Percentiles rank a stretch among this genome's conserved stretches.
Evolutionary conservation across 129 eudicot species (phyloP).

Genomic region (Calendula officinalis): DNA sequence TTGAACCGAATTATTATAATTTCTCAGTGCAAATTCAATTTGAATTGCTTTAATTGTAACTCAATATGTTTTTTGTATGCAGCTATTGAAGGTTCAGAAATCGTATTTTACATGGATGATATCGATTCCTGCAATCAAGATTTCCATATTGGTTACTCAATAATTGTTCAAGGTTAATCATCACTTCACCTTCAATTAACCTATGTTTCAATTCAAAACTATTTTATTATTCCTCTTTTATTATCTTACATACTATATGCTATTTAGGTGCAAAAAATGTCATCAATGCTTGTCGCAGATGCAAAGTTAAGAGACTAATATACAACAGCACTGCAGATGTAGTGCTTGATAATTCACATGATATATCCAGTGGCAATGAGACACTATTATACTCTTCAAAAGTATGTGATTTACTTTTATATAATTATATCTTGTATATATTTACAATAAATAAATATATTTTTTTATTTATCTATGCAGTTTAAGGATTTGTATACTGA

Average conservation of each 20-base stretch:
- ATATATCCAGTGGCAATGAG: conserved; percentile 61
- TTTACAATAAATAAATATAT: background rate
- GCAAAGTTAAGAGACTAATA: conserved; percentile 68
- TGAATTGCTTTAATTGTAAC: background rate
- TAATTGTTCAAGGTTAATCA: conserved; percentile 76
- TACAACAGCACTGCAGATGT: conserved; percentile 79
- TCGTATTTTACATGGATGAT: conserved; percentile 57
- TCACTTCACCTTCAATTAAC: background rate
- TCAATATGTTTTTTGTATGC: conserved; percentile 22
- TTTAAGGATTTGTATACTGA: conserved; percentile 56
- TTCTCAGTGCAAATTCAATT: background rate
- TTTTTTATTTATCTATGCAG: conserved; percentile 40
- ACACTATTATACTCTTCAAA: conserved; percentile 61
- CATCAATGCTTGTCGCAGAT: conserved; percentile 68
- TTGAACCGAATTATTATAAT: background rate
- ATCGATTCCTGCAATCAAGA: conserved; percentile 43
- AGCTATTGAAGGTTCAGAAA: conserved; percentile 77
- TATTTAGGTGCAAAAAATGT: conserved; percentile 71
- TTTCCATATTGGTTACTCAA: conserved; percentile 55
- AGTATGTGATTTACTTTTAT: conserved; percentile 36
- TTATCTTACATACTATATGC: background rate
- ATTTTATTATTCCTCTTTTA: background rate
- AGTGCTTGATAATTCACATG: conserved; percentile 51
- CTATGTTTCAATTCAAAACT: conserved; percentile 17
- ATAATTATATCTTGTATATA: background rate